phyloP scores from a whole-genome alignment of 495 filamentous ascomycete genomes.

The Hyphodiscus hymeniophilus region DNA sequence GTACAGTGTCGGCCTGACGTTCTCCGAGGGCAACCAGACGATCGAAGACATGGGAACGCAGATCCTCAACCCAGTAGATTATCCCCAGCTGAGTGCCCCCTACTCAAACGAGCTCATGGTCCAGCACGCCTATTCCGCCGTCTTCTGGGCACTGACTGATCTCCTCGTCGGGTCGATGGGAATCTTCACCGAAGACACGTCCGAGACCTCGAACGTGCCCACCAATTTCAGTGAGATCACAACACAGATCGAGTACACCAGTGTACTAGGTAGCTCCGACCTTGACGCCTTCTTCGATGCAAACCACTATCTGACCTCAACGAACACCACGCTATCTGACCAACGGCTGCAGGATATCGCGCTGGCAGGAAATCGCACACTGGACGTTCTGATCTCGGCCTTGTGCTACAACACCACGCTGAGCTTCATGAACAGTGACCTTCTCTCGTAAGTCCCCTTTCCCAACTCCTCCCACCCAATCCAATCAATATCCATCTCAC shows the following conservation, averaged over 20 bases:
- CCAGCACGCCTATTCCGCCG: slow-evolving; percentile 14
- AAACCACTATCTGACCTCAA: slow-evolving; percentile 1
- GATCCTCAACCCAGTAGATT: neutral
- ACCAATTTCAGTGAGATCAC: slow-evolving; percentile 1
- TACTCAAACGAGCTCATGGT: neutral
- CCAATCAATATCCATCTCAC: neutral
- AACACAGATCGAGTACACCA: slow-evolving; percentile 8
- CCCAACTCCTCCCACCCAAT: neutral
- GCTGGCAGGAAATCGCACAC: slow-evolving; percentile 15
- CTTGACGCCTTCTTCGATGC: slow-evolving; percentile 22
- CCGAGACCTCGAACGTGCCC: slow-evolving; percentile 7
- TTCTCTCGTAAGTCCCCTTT: slow-evolving; percentile 16
- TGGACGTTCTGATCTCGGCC: slow-evolving; percentile 18
- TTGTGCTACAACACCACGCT: slow-evolving; percentile 21
- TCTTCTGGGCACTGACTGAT: slow-evolving; percentile 14
- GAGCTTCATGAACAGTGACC: slow-evolving; percentile 15
- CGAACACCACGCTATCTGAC: neutral
- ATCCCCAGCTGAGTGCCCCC: neutral
- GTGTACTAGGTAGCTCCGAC: slow-evolving; percentile 17
- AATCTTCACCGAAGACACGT: slow-evolving; percentile 2
- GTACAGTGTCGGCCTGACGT: neutral
- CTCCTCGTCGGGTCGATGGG: slow-evolving; percentile 17
- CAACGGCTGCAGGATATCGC: slow-evolving; percentile 19
- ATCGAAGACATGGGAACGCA: neutral
- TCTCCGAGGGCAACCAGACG: neutral